Percentiles rank a stretch among this genome's conserved stretches.
Evolutionary conservation across 2,329 filamentous ascomycete species (phyloP).

Genomic region (Aspergillus puulaauensis): DNA sequence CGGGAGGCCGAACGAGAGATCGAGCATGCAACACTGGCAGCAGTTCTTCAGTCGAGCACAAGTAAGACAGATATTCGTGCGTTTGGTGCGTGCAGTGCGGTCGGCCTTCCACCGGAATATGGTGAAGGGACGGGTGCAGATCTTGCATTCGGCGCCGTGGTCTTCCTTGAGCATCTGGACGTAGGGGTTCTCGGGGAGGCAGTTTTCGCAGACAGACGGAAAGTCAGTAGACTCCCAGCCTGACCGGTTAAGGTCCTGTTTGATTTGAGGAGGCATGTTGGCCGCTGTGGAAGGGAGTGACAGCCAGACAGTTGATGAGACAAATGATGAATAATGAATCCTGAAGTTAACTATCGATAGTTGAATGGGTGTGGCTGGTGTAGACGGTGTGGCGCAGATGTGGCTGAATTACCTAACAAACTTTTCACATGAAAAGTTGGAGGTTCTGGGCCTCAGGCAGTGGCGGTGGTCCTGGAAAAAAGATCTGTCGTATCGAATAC

Average conservation of each 20-base stretch:
- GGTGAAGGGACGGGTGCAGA: slow-evolving; percentile 93
- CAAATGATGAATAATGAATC: not conserved
- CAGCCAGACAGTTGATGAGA: not conserved
- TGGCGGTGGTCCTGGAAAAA: not conserved
- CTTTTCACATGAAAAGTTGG: no score
- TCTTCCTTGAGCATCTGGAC: slow-evolving; percentile 99
- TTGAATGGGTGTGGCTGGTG: not conserved
- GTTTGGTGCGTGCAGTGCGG: slow-evolving; percentile 85
- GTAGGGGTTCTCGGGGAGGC: slow-evolving; percentile 92
- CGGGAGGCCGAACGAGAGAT: slow-evolving; percentile 90
- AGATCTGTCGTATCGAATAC: slow-evolving; percentile 8
- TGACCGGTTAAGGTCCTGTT: slow-evolving; percentile 90
- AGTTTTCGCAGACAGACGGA: slow-evolving; percentile 69
- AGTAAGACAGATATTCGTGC: slow-evolving; percentile 92
- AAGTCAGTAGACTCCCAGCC: slow-evolving; percentile 79
- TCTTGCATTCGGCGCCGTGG: slow-evolving; percentile 81
- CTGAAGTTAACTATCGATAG: not conserved
- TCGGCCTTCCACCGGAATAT: slow-evolving; percentile 94
- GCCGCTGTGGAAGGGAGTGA: not conserved
- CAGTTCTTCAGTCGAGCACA: slow-evolving; percentile 98
- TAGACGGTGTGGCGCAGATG: not conserved
- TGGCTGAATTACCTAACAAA: not conserved
- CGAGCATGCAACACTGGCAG: slow-evolving; percentile 98
- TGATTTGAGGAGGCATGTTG: slow-evolving; percentile 77
- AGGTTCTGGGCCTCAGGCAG: not conserved